Evolutionary conservation across 306 rosid species (phyloP), one percentile per base, ranked within the genome.

Genomic region (Inga leiocalycina): DNA sequence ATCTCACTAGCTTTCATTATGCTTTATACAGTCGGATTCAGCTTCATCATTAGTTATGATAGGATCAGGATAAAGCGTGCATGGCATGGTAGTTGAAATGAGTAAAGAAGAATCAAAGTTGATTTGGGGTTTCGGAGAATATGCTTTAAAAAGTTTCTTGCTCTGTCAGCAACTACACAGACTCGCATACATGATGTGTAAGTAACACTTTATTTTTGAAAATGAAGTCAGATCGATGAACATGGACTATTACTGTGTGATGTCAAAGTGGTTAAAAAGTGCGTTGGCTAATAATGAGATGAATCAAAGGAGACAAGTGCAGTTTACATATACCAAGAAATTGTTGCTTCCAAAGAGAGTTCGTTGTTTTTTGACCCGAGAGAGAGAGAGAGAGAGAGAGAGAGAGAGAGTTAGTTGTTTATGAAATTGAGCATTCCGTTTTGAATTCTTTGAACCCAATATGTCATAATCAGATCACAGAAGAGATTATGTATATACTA

Each of bases 11-110:
- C n/a, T n/a, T n/a, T n/a, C 46, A 52, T 37, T 17, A 1, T 6
- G n/a, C 22, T 16, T 17, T 52, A 16, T 52, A 17, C 24, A 52
- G 59, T 52, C 59, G 17, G 59, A 52, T 52, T 64, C 69, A 64
- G 2, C 69, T 27, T 64, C 15, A 30, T 64, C 9, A 27, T 30
- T 27, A 59, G 76, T 22, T 65, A 22, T 76, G 20, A 74, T 8
- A 24, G 15, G 69, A 71, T 69, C 74, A 39, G 74, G 44, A 62
- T 39, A 78, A 83, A 71, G 46, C 7, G 45, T 77, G 43, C 43
- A 39, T 39, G 79, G 1, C 61, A 7, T 19, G 61, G 24, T 51
- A 32, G 52, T 74, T 3, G 77, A 72, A 72, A 72, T 30, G 13
- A 71, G 45, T 41, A 41, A 17, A 20, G 12, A 56, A 56, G 3